Evolutionary conservation across 305 asterid genomes (phyloP), one percentile per base, ranked within the genome.

Genomic region (Withania somnifera): DNA sequence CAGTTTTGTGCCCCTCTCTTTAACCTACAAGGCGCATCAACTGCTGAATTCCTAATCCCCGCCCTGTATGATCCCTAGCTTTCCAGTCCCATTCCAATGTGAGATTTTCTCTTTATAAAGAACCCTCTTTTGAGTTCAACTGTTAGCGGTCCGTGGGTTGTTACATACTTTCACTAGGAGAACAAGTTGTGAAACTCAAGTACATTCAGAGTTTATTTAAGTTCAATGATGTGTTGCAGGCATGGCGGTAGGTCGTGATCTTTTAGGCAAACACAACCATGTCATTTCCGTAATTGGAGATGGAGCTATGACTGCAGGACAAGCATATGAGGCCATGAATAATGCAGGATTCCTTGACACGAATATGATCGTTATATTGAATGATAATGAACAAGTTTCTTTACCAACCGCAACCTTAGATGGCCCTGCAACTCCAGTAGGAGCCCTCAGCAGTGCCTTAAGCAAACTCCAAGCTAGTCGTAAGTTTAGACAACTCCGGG

Each of bases 291-390:
- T 94, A 77, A 95, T 95, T 54, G 99, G 99, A 10, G 99, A 95
- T 22, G 99, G 99, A 69, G 97, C 99, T 7, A 95, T 95, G 99
- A 95, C 99, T 22, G 99, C 98, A 3, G 99, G 99, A 8, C 98
- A 95, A 84, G 99, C 98, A 4, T 95, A 94, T 79, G 99, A 95
- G 86, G 99, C 99, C 28, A 94, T 95, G 99, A 94, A 95, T 85
- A 95, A 95, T 58, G 99, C 98, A 4, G 99, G 99, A 24, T 95
- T 92, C 89, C 89, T 95, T 2, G 99, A 95, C 80, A 92, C 99
- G 0, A 98, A 95, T 83, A 95, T 95, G 99, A 95, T 95, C 51
- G 99, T 95, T 69, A 93, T 95, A 60, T 97, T 95, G 54, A 95
- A 95, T 13, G 99, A 95, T 89, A 94, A 95, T 92, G 93, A 92